phyloP scores from a whole-genome alignment of 2,329 filamentous ascomycete genomes.

The Diplodia sapinea region DNA sequence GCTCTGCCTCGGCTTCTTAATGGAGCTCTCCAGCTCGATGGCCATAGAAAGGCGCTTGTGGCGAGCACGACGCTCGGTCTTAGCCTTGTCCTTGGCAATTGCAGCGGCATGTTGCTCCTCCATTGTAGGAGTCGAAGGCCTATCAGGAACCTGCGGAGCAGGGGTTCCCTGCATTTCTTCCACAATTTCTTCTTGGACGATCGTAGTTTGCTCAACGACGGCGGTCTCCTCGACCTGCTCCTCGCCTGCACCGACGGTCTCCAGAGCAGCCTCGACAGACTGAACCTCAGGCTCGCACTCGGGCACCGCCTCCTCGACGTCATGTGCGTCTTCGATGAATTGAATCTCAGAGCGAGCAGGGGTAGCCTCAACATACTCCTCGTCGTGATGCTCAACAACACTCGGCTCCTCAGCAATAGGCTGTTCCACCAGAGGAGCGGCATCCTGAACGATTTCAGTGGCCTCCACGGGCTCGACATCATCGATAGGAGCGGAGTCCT shows the following conservation, averaged over 20 bases:
- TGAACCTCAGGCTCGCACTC: background rate
- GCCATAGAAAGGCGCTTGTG: constrained; percentile 28
- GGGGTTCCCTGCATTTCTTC: background rate
- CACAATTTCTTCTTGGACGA: background rate
- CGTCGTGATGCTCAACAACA: background rate
- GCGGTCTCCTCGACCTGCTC: background rate
- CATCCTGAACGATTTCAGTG: background rate
- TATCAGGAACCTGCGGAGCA: background rate
- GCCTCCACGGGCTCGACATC: background rate
- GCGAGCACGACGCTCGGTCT: constrained; percentile 26
- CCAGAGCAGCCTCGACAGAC: background rate
- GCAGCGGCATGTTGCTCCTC: constrained; percentile 9
- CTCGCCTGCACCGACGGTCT: background rate
- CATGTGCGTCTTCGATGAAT: constrained; percentile 15
- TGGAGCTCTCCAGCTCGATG: constrained; percentile 26
- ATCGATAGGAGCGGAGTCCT: background rate
- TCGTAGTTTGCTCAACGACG: background rate
- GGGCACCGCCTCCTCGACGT: background rate
- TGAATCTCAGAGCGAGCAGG: constrained; percentile 19
- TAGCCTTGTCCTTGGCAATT: constrained; percentile 26
- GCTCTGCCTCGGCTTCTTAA: constrained; percentile 31
- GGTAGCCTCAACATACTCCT: constrained; percentile 8
- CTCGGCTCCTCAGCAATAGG: background rate
- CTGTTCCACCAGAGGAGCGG: background rate
- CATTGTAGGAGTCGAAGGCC: constrained; percentile 20